Percentiles rank a stretch among this genome's conserved stretches.
These are phyloP conservation scores for Gentiana dahurica DNA, from an alignment of 257 asterid species.

Conservation along the genomic window DNA sequence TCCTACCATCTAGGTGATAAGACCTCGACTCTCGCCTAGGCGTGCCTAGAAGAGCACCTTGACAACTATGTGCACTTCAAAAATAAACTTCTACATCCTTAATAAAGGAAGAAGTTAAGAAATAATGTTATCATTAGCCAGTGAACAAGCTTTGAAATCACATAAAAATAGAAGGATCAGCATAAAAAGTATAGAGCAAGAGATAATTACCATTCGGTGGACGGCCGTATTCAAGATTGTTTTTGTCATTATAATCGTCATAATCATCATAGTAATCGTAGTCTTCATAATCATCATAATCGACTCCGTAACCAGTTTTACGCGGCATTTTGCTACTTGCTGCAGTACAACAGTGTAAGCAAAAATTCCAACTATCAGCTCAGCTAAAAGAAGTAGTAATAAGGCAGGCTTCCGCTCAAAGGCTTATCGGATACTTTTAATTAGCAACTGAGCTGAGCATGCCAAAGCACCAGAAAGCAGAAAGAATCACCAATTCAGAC, in stretches of 20 bases:
- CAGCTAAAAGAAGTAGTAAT: no score
- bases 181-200: neutral
- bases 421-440: no score
- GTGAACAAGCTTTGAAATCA: neutral
- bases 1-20: no score
- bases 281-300: slow-evolving; percentile 40
- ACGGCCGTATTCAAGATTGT: neutral
- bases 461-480: no score
- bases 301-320: slow-evolving; percentile 39
- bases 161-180: neutral
- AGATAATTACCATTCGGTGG: slow-evolving; percentile 32
- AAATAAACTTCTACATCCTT: no score
- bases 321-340: slow-evolving; percentile 69
- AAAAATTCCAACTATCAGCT: neutral
- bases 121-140: neutral
- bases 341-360: slow-evolving; percentile 6
- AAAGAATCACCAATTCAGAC: no score
- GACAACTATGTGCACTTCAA: no score
- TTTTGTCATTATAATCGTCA: slow-evolving; percentile 32
- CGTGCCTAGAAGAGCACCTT: no score
- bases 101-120: no score
- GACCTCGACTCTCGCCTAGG: no score
- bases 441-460: no score
- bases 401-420: no score
- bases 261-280: slow-evolving; percentile 37